Conservation (phyloP, 2,329 filamentous ascomycete species). For the Ophiostoma perfectum region DNA sequence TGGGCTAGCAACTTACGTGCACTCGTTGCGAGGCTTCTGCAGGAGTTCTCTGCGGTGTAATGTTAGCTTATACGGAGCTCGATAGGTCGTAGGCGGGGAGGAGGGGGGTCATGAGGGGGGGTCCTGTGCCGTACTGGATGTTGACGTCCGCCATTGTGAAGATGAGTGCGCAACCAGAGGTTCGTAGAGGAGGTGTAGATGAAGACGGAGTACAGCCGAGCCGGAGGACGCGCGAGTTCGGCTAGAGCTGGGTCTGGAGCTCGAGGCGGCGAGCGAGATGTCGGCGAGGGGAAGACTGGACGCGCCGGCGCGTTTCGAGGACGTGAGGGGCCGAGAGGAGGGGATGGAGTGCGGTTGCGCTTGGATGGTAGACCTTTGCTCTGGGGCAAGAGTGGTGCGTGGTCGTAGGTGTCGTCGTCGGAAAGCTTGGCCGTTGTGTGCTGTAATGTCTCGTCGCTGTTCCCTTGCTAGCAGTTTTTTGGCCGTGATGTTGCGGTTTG, state of each 20-base stretch:
- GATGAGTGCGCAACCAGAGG: background rate
- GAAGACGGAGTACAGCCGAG: background rate
- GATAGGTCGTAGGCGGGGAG: background rate
- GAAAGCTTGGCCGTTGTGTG: background rate
- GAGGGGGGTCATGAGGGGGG: background rate
- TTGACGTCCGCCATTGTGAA: conserved; percentile 26
- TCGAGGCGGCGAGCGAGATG: background rate
- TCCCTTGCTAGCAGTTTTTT: conserved; percentile 12
- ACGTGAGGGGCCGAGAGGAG: background rate
- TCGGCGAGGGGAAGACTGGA: background rate
- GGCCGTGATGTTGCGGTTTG: background rate
- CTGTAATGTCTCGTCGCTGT: conserved; percentile 3
- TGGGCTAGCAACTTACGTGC: conserved; percentile 23
- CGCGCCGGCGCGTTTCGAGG: conserved; percentile 6
- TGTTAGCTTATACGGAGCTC: background rate
- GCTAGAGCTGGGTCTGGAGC: background rate
- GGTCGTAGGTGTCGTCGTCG: conserved; percentile 15
- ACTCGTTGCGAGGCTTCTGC: conserved; percentile 28
- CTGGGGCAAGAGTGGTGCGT: background rate
- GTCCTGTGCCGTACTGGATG: conserved; percentile 23
- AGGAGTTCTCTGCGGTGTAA: conserved; percentile 25
- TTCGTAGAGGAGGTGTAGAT: background rate
- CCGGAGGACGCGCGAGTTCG: background rate
- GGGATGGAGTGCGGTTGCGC: background rate
- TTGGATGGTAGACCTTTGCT: background rate